A percentile compares a stretch with the other conserved stretches of the same genome.
Evolutionary conservation across 2,329 filamentous ascomycete genomes (phyloP).

Genomic region (Talaromyces albobiverticillius): DNA sequence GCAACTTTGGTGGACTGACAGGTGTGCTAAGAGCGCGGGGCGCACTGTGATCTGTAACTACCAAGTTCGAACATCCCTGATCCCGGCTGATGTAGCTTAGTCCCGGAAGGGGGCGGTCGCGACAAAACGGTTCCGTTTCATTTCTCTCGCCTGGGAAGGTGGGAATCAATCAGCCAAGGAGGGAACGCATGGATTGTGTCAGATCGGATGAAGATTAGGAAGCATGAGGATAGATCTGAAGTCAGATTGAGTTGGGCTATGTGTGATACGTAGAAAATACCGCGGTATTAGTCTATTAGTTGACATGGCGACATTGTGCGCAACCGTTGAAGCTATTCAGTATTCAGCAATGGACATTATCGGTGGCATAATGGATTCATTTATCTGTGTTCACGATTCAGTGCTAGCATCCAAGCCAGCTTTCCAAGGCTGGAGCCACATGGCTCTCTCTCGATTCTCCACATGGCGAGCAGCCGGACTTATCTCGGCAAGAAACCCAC

Average conservation of each 20-base stretch:
- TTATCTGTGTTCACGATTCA: no score
- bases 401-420: no score
- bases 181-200: neutral
- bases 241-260: no score
- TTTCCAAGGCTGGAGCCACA: no score
- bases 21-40: neutral
- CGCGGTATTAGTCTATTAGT: no score
- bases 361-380: no score
- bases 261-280: no score
- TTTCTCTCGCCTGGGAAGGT: no score
- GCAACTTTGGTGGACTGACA: constrained; percentile 3
- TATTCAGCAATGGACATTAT: no score
- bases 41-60: neutral
- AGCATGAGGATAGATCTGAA: neutral
- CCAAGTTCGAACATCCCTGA: constrained; percentile 4
- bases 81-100: neutral
- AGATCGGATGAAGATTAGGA: neutral
- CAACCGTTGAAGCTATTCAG: no score
- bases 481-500: neutral
- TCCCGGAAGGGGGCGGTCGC: neutral
- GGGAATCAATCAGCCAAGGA: neutral
- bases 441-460: constrained; percentile 1
- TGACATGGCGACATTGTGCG: no score
- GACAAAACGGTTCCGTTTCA: neutral
- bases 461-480: neutral